Evolutionary conservation across 352 stramenopile genomes (phyloP).

Genomic region (Phytopythium cucurbitacearum): DNA sequence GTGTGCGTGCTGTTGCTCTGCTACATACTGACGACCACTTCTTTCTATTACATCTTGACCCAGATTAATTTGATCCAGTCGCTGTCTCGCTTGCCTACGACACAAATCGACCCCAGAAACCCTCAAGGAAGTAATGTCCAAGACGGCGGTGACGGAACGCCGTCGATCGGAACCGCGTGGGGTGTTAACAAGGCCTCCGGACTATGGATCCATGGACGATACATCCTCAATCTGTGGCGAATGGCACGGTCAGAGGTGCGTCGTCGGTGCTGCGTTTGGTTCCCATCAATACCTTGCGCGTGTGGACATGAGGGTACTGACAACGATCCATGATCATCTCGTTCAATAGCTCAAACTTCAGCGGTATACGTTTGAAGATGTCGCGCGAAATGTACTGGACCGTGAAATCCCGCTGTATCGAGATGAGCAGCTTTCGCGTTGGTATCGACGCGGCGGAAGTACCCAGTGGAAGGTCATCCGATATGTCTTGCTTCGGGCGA

Average conservation of each 20-base stretch:
- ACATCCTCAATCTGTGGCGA: constrained; percentile 92
- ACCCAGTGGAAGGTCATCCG: constrained; percentile 53
- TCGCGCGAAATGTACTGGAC: constrained; percentile 62
- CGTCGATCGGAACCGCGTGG: constrained; percentile 70
- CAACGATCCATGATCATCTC: background rate
- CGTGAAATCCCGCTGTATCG: constrained; percentile 62
- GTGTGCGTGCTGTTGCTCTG: too few relatives aligned
- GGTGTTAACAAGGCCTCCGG: constrained; percentile 80
- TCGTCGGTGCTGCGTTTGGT: background rate
- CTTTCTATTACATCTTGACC: constrained; percentile 12
- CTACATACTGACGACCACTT: background rate
- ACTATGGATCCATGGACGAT: constrained; percentile 87
- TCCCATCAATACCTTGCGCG: background rate
- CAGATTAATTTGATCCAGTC: constrained; percentile 74
- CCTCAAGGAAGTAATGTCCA: constrained; percentile 14
- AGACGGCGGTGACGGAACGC: constrained; percentile 23
- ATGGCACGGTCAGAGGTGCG: constrained; percentile 76
- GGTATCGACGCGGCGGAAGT: constrained; percentile 38
- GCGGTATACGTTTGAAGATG: constrained; percentile 78
- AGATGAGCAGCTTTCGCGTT: constrained; percentile 45
- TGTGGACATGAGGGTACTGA: too few relatives aligned
- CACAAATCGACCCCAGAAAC: constrained; percentile 55
- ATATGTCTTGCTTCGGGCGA: constrained; percentile 39
- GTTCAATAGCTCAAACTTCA: constrained; percentile 69
- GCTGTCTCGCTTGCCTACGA: constrained; percentile 51